Evolutionary conservation across 345 rosid genomes (phyloP).

Genomic region (Brassica cretica): DNA sequence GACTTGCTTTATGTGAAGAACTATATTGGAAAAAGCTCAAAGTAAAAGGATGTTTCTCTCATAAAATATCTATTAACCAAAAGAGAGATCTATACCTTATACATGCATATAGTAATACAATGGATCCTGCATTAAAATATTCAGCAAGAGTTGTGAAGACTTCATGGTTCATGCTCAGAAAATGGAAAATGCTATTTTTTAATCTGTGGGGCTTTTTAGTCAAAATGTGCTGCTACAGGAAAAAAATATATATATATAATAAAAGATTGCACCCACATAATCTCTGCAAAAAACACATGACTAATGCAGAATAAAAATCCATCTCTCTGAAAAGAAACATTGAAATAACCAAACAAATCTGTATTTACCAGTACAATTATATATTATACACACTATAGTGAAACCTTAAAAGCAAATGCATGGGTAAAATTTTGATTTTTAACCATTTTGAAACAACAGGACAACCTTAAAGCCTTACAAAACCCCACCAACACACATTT

Average conservation of each 20-base stretch:
- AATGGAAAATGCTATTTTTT: conserved; percentile 30
- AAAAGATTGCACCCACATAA: conserved; percentile 21
- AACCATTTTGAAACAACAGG: conserved; percentile 32
- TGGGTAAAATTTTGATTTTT: conserved; percentile 4
- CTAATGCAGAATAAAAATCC: conserved; percentile 18
- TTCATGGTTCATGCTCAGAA: conserved; percentile 36
- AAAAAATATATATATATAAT: background rate
- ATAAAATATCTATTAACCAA: conserved; percentile 7
- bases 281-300: conserved; percentile 34
- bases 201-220: conserved; percentile 29
- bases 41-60: conserved; percentile 19
- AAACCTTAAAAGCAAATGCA: conserved; percentile 26
- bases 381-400: background rate
- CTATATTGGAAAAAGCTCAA: conserved; percentile 9
- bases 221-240: conserved; percentile 40
- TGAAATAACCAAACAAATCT: conserved; percentile 10
- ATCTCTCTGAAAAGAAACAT: background rate
- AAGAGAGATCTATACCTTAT: conserved; percentile 5
- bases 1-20: conserved; percentile 32
- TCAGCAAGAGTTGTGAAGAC: conserved; percentile 24
- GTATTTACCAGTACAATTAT: background rate
- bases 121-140: conserved; percentile 1
- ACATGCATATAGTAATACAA: background rate
- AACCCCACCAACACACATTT: conserved; percentile 38
- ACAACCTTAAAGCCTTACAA: conserved; percentile 38